phyloP scores from a whole-genome alignment of 2,329 filamentous ascomycete genomes.

The Trichoderma simmonsii region DNA sequence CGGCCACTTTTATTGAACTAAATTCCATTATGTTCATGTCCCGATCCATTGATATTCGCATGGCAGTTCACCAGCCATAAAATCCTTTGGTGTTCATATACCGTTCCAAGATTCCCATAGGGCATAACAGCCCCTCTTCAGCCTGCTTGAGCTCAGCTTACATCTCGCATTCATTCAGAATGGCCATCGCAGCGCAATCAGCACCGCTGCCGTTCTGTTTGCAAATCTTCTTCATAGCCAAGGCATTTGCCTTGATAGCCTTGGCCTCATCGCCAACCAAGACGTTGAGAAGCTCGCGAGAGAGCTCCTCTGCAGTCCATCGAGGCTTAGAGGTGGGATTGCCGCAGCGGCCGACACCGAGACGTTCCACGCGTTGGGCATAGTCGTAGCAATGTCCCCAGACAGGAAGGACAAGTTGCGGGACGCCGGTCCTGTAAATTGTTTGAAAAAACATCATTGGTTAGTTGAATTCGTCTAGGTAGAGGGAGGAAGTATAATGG shows the following conservation, averaged over 20 bases:
- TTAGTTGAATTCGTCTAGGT: background rate
- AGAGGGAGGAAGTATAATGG: background rate
- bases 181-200: conserved; percentile 29
- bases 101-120: background rate
- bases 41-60: background rate
- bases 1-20: background rate
- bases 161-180: background rate
- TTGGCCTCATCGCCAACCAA: conserved; percentile 18
- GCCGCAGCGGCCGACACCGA: conserved; percentile 39
- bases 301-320: conserved; percentile 25
- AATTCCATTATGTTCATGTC: background rate
- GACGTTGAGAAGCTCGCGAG: conserved; percentile 21
- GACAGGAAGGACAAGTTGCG: conserved; percentile 43
- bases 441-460: background rate
- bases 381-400: conserved; percentile 49
- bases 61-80: background rate
- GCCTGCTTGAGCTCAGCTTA: background rate
- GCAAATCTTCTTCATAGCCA: conserved; percentile 16
- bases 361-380: conserved; percentile 41
- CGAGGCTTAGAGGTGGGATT: conserved; percentile 24
- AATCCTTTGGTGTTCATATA: background rate
- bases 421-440: conserved; percentile 39
- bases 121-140: background rate
- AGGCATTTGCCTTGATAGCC: conserved; percentile 18
- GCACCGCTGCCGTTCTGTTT: conserved; percentile 19